Evolutionary conservation across 1,284 basidiomycete species (phyloP).

Genomic region (Moesziomyces parantarcticus): DNA sequence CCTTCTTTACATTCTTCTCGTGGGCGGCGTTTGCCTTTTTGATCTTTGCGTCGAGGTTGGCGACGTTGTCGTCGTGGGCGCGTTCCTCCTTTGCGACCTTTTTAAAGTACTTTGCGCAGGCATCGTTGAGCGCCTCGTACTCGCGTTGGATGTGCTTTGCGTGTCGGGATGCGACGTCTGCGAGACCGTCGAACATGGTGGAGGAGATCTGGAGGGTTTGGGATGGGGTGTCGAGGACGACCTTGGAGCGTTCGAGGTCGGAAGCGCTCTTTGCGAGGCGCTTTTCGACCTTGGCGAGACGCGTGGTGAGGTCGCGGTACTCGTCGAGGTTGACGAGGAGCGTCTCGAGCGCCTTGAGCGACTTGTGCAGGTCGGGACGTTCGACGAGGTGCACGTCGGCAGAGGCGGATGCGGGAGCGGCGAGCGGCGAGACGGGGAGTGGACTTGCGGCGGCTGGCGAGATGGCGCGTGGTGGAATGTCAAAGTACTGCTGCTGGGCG

Average conservation of each 20-base stretch:
- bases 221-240: constrained; percentile 52
- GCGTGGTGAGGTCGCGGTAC: constrained; percentile 58
- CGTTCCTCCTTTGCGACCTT: constrained; percentile 66
- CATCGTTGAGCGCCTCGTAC: constrained; percentile 65
- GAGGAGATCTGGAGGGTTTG: constrained; percentile 53
- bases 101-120: constrained; percentile 64
- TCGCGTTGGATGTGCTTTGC: constrained; percentile 62
- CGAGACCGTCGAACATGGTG: constrained; percentile 55
- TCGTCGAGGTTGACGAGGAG: constrained; percentile 65
- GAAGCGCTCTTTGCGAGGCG: constrained; percentile 55
- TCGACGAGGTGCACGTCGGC: constrained; percentile 41
- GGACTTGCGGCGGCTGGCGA: constrained; percentile 10
- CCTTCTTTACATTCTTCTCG: constrained; percentile 62
- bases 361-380: constrained; percentile 62
- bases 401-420: not conserved
- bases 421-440: constrained; percentile 18
- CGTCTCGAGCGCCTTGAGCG: constrained; percentile 59
- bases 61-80: constrained; percentile 60
- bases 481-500: constrained; percentile 42
- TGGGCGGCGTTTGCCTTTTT: constrained; percentile 64
- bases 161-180: constrained; percentile 57
- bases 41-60: constrained; percentile 61
- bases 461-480: constrained; percentile 15
- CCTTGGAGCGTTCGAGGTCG: constrained; percentile 59
- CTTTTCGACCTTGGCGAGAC: constrained; percentile 63